These are phyloP conservation scores for Phytophthora europaea DNA, from an alignment of 352 stramenopile genomes.

Conservation along the genomic window DNA sequence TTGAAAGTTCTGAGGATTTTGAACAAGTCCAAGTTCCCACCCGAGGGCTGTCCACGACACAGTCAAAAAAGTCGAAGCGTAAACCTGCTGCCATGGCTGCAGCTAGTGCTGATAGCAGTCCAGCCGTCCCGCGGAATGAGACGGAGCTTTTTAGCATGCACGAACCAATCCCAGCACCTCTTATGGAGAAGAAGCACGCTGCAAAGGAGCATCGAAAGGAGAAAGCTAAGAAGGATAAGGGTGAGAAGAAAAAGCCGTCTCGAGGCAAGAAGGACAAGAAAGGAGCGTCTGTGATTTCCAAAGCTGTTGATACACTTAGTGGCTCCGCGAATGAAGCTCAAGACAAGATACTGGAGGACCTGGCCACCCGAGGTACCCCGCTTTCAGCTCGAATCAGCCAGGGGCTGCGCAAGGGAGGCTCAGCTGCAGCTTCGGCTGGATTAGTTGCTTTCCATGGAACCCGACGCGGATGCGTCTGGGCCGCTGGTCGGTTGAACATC, in stretches of 20 bases:
- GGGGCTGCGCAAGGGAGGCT: constrained; percentile 19
- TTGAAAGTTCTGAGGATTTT: constrained; percentile 37
- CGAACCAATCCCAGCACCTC: constrained; percentile 5
- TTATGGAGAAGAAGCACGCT: constrained; percentile 43
- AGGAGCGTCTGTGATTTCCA: constrained; percentile 10
- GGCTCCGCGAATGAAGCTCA: constrained; percentile 23
- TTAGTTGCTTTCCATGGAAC: constrained; percentile 16
- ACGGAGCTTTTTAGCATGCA: background rate
- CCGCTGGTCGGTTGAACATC: constrained; percentile 53
- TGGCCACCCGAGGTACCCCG: constrained; percentile 19
- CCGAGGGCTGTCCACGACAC: constrained; percentile 6
- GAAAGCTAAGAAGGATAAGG: constrained; percentile 68
- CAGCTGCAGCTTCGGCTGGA: constrained; percentile 17
- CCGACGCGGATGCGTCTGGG: constrained; percentile 32
- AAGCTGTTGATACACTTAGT: constrained; percentile 22
- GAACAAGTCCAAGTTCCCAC: constrained; percentile 20
- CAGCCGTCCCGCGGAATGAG: background rate
- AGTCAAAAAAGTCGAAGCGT: constrained; percentile 21
- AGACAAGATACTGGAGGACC: constrained; percentile 26
- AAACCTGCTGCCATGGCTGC: constrained; percentile 8
- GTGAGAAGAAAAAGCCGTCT: constrained; percentile 58
- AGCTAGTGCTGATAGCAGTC: constrained; percentile 6
- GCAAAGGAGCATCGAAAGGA: constrained; percentile 63
- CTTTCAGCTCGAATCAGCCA: constrained; percentile 25
- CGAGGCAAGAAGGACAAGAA: constrained; percentile 75